These are phyloP conservation scores for Cryptococcus wingfieldii DNA, from an alignment of 1,284 basidiomycete species.

Conservation along the genomic window DNA sequence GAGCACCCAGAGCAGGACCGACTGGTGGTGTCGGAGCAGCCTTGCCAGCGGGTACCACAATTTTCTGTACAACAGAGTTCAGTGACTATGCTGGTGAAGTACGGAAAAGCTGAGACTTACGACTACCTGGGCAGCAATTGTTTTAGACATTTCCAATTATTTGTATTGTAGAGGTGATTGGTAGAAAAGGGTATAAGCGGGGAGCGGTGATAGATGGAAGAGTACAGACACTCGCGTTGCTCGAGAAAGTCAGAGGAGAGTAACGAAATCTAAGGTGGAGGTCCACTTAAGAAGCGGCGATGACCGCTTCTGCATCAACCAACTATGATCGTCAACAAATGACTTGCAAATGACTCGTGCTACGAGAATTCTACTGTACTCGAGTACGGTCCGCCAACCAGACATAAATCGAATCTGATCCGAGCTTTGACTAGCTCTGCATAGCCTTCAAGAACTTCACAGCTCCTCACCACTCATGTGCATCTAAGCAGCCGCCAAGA, in stretches of 20 bases:
- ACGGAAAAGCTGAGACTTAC: constrained; percentile 5
- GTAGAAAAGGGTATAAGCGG: background rate
- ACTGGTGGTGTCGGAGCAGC: constrained; percentile 94
- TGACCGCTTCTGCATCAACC: background rate
- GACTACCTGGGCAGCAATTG: constrained; percentile 10
- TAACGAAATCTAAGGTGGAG: constrained; percentile 2
- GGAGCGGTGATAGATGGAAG: background rate
- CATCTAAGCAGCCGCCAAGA: no score
- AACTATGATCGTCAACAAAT: no score
- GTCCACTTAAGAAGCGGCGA: background rate
- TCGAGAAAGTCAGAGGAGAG: background rate
- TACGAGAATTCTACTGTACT: no score
- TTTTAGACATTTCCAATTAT: constrained; percentile 8
- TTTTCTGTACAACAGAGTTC: constrained; percentile 55
- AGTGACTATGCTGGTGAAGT: background rate
- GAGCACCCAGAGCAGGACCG: constrained; percentile 93
- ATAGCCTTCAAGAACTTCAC: no score
- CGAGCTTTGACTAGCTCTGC: no score
- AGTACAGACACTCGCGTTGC: background rate
- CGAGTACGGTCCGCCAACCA: no score
- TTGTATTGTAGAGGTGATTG: background rate
- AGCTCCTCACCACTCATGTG: no score
- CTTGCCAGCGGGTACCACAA: constrained; percentile 88
- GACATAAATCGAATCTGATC: no score
- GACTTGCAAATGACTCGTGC: no score